phyloP scores from a whole-genome alignment of 2,329 filamentous ascomycete genomes.

The Chaetomiaceae sp. region DNA sequence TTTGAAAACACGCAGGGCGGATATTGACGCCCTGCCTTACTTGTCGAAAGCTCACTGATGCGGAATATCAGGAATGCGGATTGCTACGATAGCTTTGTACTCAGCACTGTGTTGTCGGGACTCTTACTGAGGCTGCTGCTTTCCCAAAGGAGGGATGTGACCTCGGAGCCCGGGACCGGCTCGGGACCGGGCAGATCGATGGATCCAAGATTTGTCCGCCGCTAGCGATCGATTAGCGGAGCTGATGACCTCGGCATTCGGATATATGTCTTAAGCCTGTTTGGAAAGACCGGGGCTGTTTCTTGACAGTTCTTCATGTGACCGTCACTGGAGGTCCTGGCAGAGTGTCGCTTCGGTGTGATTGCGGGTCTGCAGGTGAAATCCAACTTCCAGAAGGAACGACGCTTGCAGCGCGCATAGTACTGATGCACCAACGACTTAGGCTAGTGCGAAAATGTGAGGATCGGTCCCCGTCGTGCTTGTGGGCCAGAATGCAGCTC shows the following conservation, averaged over 20 bases:
- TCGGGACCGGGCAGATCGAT: conserved; percentile 1
- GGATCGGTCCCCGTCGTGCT: too few relatives aligned
- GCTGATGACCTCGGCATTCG: neutral
- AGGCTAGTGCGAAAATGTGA: neutral
- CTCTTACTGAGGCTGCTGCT: too few relatives aligned
- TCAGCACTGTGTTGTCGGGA: too few relatives aligned
- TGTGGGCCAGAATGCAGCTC: too few relatives aligned
- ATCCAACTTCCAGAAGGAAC: too few relatives aligned
- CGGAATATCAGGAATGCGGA: too few relatives aligned
- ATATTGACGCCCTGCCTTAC: too few relatives aligned
- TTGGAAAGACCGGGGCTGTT: neutral
- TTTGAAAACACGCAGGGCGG: neutral
- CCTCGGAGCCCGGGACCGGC: neutral
- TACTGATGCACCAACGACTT: neutral
- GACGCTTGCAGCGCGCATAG: too few relatives aligned
- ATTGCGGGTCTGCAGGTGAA: neutral
- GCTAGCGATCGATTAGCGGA: neutral
- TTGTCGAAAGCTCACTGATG: too few relatives aligned
- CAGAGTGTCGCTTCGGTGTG: too few relatives aligned
- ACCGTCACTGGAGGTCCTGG: too few relatives aligned
- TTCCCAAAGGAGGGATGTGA: neutral
- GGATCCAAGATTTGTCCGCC: neutral
- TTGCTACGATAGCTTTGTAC: too few relatives aligned
- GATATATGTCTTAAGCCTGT: neutral
- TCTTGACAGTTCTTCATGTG: neutral